phyloP scores from a whole-genome alignment of 495 filamentous ascomycete genomes.

The Astrothelium subdiscretum region DNA sequence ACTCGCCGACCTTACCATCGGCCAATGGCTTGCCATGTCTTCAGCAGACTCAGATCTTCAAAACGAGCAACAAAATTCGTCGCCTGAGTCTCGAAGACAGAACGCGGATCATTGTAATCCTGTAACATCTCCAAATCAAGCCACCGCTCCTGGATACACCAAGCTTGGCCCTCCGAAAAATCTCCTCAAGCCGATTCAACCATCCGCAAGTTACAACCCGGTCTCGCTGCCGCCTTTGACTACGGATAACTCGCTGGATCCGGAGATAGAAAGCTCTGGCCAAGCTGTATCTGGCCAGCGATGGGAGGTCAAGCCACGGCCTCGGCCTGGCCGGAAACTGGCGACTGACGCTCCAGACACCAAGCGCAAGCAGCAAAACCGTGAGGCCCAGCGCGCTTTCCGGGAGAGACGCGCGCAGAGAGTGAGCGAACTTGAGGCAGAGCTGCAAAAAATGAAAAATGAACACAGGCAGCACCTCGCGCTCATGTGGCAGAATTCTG shows the following conservation, averaged over 20 bases:
- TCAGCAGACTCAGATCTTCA: not conserved
- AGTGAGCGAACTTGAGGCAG: conserved; percentile 2
- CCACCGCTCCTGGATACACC: not conserved
- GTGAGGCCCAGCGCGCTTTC: conserved; percentile 84
- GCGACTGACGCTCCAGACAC: conserved; percentile 84
- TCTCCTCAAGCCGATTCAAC: conserved; percentile 1
- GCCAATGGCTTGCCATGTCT: not conserved
- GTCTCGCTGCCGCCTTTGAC: not conserved
- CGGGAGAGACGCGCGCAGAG: conserved; percentile 42
- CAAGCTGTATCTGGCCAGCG: not conserved
- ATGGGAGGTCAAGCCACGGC: conserved; percentile 3
- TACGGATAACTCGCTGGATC: not conserved
- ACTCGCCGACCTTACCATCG: not conserved
- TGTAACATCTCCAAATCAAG: not conserved
- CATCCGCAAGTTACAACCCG: not conserved
- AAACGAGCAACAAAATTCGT: not conserved
- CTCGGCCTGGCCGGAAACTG: conserved; percentile 76
- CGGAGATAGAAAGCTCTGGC: not conserved
- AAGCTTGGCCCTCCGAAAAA: not conserved
- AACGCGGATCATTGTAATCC: not conserved
- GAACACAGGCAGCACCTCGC: not conserved
- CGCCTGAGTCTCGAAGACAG: not conserved
- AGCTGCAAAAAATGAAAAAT: not conserved
- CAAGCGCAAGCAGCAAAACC: conserved; percentile 86
- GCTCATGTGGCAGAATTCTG: not conserved